Conservation (phyloP, 306 rosid species). For the Abrus precatorius region DNA sequence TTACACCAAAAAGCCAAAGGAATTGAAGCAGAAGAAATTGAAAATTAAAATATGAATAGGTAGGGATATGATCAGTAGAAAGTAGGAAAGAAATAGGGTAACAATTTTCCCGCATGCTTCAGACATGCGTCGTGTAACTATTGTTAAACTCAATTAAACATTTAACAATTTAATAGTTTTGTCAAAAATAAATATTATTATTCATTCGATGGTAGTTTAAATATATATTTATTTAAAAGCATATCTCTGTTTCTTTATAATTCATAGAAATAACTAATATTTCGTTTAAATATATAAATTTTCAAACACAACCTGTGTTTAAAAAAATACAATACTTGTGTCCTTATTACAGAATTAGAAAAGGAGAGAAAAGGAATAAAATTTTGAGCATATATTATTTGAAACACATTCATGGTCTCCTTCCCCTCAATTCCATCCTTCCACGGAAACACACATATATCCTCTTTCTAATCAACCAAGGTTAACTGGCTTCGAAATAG, state of each 20-base stretch:
- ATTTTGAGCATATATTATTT: background rate
- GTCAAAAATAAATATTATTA: too few relatives aligned
- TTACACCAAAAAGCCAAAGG: background rate
- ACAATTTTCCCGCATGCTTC: background rate
- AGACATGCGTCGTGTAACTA: background rate
- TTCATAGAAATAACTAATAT: background rate
- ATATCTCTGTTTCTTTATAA: too few relatives aligned
- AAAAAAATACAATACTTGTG: background rate
- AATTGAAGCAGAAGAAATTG: background rate
- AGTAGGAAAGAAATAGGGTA: background rate
- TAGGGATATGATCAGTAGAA: background rate
- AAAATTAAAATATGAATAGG: background rate
- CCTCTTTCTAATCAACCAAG: conserved; percentile 5
- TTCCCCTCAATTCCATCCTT: too few relatives aligned
- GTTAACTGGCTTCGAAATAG: background rate
- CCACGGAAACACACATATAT: background rate
- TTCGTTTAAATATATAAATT: background rate
- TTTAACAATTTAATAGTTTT: background rate
- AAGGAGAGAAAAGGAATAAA: background rate
- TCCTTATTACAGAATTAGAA: background rate
- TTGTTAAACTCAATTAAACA: background rate
- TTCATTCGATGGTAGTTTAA: background rate
- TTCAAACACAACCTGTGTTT: background rate
- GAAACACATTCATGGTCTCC: background rate
- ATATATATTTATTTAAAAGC: too few relatives aligned